These are phyloP conservation scores for Daldinia sp. DNA, from an alignment of 2,329 filamentous ascomycete species.

Conservation along the genomic window DNA sequence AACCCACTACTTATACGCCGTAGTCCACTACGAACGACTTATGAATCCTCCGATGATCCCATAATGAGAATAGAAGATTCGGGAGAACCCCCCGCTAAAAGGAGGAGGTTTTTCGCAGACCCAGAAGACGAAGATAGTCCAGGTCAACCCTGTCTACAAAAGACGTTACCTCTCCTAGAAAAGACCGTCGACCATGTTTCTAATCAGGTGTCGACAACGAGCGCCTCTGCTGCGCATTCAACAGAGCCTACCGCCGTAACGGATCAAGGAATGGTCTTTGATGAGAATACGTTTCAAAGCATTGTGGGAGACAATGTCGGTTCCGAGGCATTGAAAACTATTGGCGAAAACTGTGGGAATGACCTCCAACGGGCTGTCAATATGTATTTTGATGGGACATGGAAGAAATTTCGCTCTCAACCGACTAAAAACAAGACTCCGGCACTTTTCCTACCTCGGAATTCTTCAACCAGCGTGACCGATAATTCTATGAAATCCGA, in stretches of 20 bases:
- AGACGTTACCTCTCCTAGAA: slow-evolving; percentile 40
- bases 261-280: slow-evolving; percentile 59
- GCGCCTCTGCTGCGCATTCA: slow-evolving; percentile 12
- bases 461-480: slow-evolving; percentile 19
- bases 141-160: slow-evolving; percentile 37
- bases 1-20: background rate
- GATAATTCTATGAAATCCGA: slow-evolving; percentile 33
- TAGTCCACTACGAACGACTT: background rate
- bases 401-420: slow-evolving; percentile 63
- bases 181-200: slow-evolving; percentile 42
- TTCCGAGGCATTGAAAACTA: slow-evolving; percentile 60
- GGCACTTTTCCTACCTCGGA: slow-evolving; percentile 26
- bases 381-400: slow-evolving; percentile 78
- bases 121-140: slow-evolving; percentile 47
- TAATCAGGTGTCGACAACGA: slow-evolving; percentile 30
- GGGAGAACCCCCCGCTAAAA: slow-evolving; percentile 53
- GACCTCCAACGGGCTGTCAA: slow-evolving; percentile 73
- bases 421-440: slow-evolving; percentile 36
- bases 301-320: slow-evolving; percentile 70
- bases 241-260: slow-evolving; percentile 28
- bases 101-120: slow-evolving; percentile 58
- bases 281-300: slow-evolving; percentile 68
- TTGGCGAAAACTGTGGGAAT: slow-evolving; percentile 67
- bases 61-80: slow-evolving; percentile 57
- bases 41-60: slow-evolving; percentile 15